These are phyloP conservation scores for Salvia rosmarinus DNA, from an alignment of 257 asterid genomes.

Conservation along the genomic window DNA sequence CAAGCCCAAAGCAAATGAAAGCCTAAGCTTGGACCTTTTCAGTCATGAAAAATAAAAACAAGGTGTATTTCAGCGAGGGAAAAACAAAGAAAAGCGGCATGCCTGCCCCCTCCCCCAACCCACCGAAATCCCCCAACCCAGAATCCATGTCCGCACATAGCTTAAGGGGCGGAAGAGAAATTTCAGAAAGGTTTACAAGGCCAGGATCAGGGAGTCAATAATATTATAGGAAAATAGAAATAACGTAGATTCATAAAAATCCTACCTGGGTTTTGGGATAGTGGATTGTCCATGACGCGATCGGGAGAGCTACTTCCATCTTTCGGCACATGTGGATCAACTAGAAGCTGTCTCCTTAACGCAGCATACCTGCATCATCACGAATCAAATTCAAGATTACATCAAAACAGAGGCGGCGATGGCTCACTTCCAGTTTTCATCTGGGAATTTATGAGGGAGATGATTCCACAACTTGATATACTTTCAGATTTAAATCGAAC, in stretches of 20 bases:
- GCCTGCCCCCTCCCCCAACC: neutral
- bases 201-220: neutral
- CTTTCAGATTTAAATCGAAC: neutral
- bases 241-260: neutral
- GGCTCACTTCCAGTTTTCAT: no score
- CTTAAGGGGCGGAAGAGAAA: neutral
- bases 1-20: neutral
- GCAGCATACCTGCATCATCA: constrained; percentile 72
- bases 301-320: constrained; percentile 80
- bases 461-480: neutral
- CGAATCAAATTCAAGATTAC: neutral
- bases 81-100: neutral
- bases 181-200: neutral
- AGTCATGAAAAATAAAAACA: no score
- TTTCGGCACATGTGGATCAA: constrained; percentile 80
- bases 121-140: neutral
- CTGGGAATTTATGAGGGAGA: neutral
- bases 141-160: neutral
- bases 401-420: neutral
- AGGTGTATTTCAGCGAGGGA: neutral
- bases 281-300: constrained; percentile 85
- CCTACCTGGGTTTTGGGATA: constrained; percentile 91
- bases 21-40: neutral
- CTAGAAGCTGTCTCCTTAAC: constrained; percentile 83
- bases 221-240: neutral